Percentiles rank a stretch among this genome's conserved stretches.
These are phyloP conservation scores for sorghum (Sorghum bicolor) DNA, from an alignment of 176 grass and related monocot genomes.

Conservation along the genomic window DNA sequence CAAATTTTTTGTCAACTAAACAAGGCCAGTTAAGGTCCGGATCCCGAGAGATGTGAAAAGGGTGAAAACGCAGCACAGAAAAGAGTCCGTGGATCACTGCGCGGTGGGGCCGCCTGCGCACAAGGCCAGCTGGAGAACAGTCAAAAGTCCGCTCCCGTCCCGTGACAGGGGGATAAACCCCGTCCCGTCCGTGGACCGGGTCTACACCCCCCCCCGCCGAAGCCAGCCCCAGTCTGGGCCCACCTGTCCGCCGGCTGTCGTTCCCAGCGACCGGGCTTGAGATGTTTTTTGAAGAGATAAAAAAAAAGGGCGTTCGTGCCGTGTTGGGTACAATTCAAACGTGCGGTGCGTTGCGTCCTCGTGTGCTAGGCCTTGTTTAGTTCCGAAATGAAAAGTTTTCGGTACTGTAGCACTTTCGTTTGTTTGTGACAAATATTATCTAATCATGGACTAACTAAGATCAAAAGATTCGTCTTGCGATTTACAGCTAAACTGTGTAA, in stretches of 20 bases:
- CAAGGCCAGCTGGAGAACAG: neutral
- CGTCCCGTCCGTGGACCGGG: neutral
- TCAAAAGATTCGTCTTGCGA: too few relatives aligned
- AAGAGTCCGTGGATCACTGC: neutral
- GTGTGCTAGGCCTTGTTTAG: too few relatives aligned
- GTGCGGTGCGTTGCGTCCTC: neutral
- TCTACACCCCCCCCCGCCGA: neutral
- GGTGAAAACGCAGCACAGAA: neutral
- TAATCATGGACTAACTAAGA: too few relatives aligned
- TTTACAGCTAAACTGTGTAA: too few relatives aligned
- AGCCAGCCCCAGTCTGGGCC: neutral
- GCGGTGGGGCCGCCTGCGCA: neutral
- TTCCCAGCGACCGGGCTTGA: too few relatives aligned
- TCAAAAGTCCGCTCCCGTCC: neutral
- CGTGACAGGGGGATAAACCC: neutral
- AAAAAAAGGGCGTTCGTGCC: neutral
- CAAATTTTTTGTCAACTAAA: too few relatives aligned
- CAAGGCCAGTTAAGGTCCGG: neutral
- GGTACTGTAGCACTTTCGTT: too few relatives aligned
- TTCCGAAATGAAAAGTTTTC: too few relatives aligned
- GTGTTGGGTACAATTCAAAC: neutral
- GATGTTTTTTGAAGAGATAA: too few relatives aligned
- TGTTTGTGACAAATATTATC: too few relatives aligned
- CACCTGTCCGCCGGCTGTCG: constrained; percentile 1
- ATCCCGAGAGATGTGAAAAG: constrained; percentile 4